Evolutionary conservation across 768 basidiomycete species (phyloP).

Genomic region (Pseudohyphozyma bogoriensis): DNA sequence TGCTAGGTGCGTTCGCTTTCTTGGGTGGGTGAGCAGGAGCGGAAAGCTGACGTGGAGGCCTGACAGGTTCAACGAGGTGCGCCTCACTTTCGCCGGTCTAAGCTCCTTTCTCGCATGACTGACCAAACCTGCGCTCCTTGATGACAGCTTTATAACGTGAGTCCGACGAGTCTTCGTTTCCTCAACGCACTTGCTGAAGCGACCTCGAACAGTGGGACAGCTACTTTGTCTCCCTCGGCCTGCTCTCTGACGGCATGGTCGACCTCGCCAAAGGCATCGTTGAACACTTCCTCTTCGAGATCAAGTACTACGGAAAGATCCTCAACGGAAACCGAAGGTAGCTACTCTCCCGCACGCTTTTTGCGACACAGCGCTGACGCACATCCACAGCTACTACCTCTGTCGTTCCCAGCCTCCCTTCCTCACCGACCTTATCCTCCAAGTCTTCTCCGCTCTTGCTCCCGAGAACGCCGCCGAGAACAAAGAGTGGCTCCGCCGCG

Average conservation of each 20-base stretch:
- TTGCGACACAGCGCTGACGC: background rate
- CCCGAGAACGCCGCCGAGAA: conserved; percentile 68
- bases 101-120: background rate
- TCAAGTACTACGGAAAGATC: conserved; percentile 59
- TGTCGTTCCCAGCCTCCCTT: conserved; percentile 95
- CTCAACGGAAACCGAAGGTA: conserved; percentile 86
- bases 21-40: conserved; percentile 32
- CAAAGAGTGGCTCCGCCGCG: conserved; percentile 83
- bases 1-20: conserved; percentile 39
- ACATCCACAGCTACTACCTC: conserved; percentile 54
- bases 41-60: conserved; percentile 34
- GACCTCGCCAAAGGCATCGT: conserved; percentile 96
- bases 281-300: conserved; percentile 98
- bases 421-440: conserved; percentile 95
- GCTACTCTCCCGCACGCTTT: conserved; percentile 32
- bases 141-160: conserved; percentile 29
- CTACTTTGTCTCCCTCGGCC: conserved; percentile 85
- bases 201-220: conserved; percentile 44
- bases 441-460: conserved; percentile 93
- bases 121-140: background rate
- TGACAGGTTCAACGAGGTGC: conserved; percentile 72
- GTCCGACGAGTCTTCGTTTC: background rate
- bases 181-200: background rate
- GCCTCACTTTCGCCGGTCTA: conserved; percentile 33
- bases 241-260: conserved; percentile 88